Evolutionary conservation across 257 asterid species (phyloP), one percentile per base, ranked within the genome.

Genomic region (Cruciata laevipes): DNA sequence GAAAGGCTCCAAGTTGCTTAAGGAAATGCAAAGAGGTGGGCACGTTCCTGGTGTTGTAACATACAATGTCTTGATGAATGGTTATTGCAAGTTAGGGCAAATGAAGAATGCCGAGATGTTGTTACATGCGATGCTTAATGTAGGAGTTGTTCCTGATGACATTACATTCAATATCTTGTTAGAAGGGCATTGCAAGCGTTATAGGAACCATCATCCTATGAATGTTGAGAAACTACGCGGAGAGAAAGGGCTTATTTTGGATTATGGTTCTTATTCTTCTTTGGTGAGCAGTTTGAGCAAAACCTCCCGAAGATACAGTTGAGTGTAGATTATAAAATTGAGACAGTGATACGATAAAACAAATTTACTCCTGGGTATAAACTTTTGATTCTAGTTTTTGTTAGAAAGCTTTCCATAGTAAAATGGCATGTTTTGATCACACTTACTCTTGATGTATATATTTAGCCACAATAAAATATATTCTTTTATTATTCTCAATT

Each of bases 61-160:
- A 14, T 93, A 93, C 71, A 93, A 93, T 25, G 96, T 83, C 68
- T 87, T 93, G 32, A 78, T 93, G 83, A 79, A 84, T 68, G 99
- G 99, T 33, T 80, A 88, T 61, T 90, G 99, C 84, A 90, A 72
- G 73, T 84, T 70, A 71, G 96, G 99, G 18, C 96, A 90, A 76
- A 85, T 85, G 95, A 88, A 77, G 76, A 93, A 93, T 56, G 96
- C 97, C 1, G 72, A 90, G 23, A 79, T 90, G 90, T 78, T 90
- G 0, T 78, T 93, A 25, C 80, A 85, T 33, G 97, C 97, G 1
- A 93, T 93, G 99, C 81, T 83, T 55, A 90, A 86, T 70, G 37
- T 93, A 0, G 89, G 97, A 65, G 80, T 86, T 14, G 75, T 60
- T 68, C 97, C 96, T 0, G 96, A 93, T 78, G 99, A 93, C 75